These are phyloP conservation scores for Sporopachydermia cereana DNA, from an alignment of 1,139 yeast species.

Conservation along the genomic window DNA sequence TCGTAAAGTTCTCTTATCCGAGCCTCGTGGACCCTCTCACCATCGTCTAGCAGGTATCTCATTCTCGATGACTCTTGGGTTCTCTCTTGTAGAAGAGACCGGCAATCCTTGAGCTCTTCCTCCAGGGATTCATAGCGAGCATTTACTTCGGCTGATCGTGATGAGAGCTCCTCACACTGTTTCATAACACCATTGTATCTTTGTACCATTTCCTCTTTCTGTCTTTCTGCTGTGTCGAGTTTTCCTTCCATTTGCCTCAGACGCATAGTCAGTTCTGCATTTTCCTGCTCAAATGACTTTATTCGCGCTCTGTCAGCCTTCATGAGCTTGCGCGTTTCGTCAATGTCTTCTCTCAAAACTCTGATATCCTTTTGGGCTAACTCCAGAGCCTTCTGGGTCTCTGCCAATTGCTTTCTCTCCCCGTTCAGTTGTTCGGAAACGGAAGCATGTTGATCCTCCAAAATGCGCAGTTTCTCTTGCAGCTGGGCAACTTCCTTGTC, in stretches of 20 bases:
- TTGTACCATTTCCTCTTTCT: slow-evolving; percentile 42
- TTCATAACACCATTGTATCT: slow-evolving; percentile 50
- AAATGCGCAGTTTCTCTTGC: slow-evolving; percentile 14
- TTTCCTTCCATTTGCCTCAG: slow-evolving; percentile 33
- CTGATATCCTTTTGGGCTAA: background rate
- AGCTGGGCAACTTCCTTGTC: slow-evolving; percentile 11
- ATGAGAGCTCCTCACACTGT: slow-evolving; percentile 67
- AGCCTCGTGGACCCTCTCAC: slow-evolving; percentile 45
- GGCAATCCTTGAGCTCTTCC: slow-evolving; percentile 68
- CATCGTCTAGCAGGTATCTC: slow-evolving; percentile 55
- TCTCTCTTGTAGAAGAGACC: slow-evolving; percentile 65
- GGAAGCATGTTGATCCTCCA: slow-evolving; percentile 11
- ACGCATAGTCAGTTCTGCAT: slow-evolving; percentile 28
- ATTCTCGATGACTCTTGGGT: slow-evolving; percentile 67
- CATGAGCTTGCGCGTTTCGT: slow-evolving; percentile 13
- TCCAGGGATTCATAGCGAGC: slow-evolving; percentile 55
- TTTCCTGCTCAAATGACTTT: slow-evolving; percentile 24
- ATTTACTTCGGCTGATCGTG: slow-evolving; percentile 56
- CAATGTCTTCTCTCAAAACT: background rate
- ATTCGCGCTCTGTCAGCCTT: slow-evolving; percentile 19
- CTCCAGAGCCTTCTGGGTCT: slow-evolving; percentile 27
- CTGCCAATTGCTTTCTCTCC: slow-evolving; percentile 34
- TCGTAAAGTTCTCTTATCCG: slow-evolving; percentile 37
- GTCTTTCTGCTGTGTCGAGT: slow-evolving; percentile 35
- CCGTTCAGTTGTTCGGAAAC: slow-evolving; percentile 17